Base-by-base conservation (phyloP, 352 stramenopile species). In the Halophytophthora polymorphica region DNA sequence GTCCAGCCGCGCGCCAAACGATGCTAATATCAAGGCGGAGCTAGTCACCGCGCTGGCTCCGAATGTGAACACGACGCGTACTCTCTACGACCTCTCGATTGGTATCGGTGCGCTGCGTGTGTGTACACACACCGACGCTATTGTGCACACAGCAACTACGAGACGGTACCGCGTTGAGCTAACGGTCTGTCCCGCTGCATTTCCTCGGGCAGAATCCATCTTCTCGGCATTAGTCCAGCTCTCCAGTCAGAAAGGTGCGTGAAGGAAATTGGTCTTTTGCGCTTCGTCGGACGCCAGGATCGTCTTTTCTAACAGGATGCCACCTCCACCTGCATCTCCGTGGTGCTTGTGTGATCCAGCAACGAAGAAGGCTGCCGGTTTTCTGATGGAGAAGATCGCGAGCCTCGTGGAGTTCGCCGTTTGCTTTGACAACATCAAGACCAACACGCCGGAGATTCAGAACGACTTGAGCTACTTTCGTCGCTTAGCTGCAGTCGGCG, bases 391-490 rank as follows among this genome's bases (percentile, higher is more conserved):
- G 31, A 84, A 77, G 47, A 66, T 84, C 23, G 70, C 72, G 4
- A 73, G 74, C 47, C 31, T 86, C 7, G 54, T 84, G 17, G 73
- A 81, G 41, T 84, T 79, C 37, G 69, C 65, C 12, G 61, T 86
- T 14, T 62, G 48, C 43, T 86, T 86, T 35, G 75, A 86, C 50
- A 70, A 57, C 39, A 51, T 77, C 31, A 86, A 86, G 56, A 50
- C 68, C 17, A 68, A 64, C 28, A 83, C 66, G 19, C 70, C 75
- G 18, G 62, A 75, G 17, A 62, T 86, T 33, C 75, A 86, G 57
- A 86, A 86, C 50, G 75, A 86, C 45, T 53, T 86, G 38, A 86
- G 75, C 53, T 70, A 76, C 45, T 84, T 84, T 35, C 65, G 75
- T 22, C 60, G 72, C 11, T 68, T 83, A 15, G 58, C 76, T 18